Evolutionary conservation across 306 rosid genomes (phyloP), one percentile per base, ranked within the genome.

Genomic region (Trifolium dubium): DNA sequence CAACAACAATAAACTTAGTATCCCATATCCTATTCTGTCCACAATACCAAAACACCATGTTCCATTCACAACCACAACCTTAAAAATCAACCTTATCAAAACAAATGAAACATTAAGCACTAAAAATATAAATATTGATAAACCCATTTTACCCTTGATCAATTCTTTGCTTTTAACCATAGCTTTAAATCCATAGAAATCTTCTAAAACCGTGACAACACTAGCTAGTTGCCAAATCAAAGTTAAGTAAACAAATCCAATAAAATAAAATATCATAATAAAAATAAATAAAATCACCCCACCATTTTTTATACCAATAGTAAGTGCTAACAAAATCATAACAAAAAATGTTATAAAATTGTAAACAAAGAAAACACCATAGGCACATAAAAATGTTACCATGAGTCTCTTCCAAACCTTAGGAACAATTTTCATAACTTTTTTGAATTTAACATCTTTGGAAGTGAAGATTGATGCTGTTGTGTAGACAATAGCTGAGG

Each of bases 131-230:
- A 83, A 8, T 0, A 77, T 3, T 2, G 88, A 83, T 49, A 78
- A 15, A 71, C 54, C 67, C 80, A 83, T 85, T 74, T 91, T 91
- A 5, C 97, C 97, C 67, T 63, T 87, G 6, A 84, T 63, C 7
- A 91, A 40, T 0, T 67, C 76, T 84, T 67, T 81, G 83, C 97
- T 87, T 59, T 87, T 91, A 41, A 10, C 6, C 97, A 91, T 87
- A 53, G 97, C 92, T 28, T 40, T 15, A n/a, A 85, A 0, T 7
- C 97, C 97, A 17, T 34, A 76, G 0, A 49, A 58, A n/a, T 91
- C 89, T 62, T 91, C 97, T 15, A 91, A 72, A 11, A 91, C 94
- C 0, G 90, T 82, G 29, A 91, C 87, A 11, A 84, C 97, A 44
- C 81, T 81, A 1, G 95, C 89, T 18, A 91, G 64, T 34, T 85